Conservation (phyloP, 164 flowering plant genomes). For the Vitis riparia region DNA sequence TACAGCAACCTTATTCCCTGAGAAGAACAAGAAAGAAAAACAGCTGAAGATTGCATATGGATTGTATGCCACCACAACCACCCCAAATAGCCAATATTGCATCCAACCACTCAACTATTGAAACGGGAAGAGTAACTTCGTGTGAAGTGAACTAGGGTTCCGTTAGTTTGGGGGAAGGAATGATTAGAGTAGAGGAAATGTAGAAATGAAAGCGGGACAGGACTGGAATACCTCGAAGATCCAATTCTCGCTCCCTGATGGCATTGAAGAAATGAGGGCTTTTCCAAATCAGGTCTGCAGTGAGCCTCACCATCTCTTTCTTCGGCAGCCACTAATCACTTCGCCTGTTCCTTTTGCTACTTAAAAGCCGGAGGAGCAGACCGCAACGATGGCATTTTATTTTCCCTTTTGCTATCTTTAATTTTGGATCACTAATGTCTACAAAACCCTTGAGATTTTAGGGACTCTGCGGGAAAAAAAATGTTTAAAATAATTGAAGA, state of each 20-base stretch:
- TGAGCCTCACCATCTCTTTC: conserved; percentile 69
- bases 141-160: conserved; percentile 4
- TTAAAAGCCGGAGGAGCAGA: too few species aligned
- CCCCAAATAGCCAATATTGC: too few species aligned
- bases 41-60: not conserved
- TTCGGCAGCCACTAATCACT: not conserved
- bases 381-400: too few species aligned
- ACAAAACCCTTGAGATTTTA: too few species aligned
- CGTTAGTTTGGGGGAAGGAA: too few species aligned
- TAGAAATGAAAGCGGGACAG: not conserved
- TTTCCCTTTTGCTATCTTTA: too few species aligned
- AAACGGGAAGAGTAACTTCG: not conserved
- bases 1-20: conserved; percentile 91
- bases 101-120: too few species aligned
- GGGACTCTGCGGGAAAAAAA: too few species aligned
- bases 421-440: too few species aligned
- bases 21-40: not conserved
- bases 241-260: conserved; percentile 81
- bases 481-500: too few species aligned
- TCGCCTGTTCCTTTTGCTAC: not conserved
- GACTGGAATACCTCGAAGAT: conserved; percentile 67
- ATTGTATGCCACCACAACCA: too few species aligned
- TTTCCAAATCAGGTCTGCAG: conserved; percentile 89
- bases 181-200: not conserved
- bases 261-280: conserved; percentile 96